These are phyloP conservation scores for Plasmodium reichenowi DNA, from an alignment of 169 alveolate genomes.

Conservation along the genomic window DNA sequence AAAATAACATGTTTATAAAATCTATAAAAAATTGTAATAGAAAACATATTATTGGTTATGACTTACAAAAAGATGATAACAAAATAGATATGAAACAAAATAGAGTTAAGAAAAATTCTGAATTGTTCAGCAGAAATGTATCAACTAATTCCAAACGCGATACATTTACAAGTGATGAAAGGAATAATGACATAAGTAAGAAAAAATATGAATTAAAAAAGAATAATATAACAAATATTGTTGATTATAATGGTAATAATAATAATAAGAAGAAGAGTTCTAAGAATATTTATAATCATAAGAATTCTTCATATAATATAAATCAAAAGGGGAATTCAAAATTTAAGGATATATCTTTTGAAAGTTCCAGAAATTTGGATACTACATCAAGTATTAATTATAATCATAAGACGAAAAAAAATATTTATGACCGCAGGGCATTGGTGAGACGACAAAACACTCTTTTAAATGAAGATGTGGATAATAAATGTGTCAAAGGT, in stretches of 20 bases:
- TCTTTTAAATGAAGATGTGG: constrained; percentile 12
- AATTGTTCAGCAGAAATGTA: constrained; percentile 8
- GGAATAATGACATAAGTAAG: constrained; percentile 1
- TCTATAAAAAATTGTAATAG: constrained; percentile 42
- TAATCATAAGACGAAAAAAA: neutral
- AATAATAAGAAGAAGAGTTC: neutral
- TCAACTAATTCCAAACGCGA: constrained; percentile 7
- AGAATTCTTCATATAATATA: neutral
- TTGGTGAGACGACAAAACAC: constrained; percentile 30
- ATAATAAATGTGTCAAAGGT: constrained; percentile 8
- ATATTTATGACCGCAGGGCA: neutral
- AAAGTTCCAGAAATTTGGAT: constrained; percentile 24
- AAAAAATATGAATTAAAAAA: neutral
- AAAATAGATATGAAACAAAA: constrained; percentile 20
- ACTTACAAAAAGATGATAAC: constrained; percentile 30
- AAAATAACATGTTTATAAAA: constrained; percentile 49
- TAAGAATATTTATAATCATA: constrained; percentile 5
- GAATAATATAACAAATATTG: neutral
- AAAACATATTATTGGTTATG: constrained; percentile 40
- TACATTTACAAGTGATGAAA: neutral
- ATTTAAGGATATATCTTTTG: neutral
- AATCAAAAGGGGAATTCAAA: too few relatives aligned
- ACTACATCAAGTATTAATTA: neutral
- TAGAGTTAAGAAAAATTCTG: neutral
- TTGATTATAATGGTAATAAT: neutral